A percentile compares a stretch with the other conserved stretches of the same genome.
These are phyloP conservation scores for Ophiocytium majus DNA, from an alignment of 352 stramenopile species.

Conservation along the genomic window DNA sequence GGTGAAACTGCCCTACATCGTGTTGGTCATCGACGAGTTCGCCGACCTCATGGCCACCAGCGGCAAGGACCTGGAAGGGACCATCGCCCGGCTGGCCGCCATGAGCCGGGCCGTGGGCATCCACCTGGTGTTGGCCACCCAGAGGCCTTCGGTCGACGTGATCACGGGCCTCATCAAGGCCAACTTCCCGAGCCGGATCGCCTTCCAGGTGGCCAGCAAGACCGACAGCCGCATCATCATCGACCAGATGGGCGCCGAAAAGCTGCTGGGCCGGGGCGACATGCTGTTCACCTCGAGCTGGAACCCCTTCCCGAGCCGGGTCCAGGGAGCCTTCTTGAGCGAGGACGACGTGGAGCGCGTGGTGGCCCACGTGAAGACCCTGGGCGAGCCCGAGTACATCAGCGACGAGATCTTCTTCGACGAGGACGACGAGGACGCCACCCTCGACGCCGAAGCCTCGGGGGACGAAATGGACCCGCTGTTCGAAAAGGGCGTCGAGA, in stretches of 20 bases:
- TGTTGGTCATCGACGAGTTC: constrained; percentile 11
- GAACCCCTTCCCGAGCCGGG: neutral
- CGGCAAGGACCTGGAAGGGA: neutral
- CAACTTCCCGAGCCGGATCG: neutral
- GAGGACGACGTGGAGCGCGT: neutral
- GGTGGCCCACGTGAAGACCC: no score
- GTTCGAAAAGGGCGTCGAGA: neutral
- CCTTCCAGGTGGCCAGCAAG: neutral
- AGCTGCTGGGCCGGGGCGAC: neutral
- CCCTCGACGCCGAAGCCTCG: neutral
- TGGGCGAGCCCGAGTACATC: no score
- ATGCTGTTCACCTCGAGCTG: neutral
- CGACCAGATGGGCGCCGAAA: neutral
- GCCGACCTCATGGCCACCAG: neutral
- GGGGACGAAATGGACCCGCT: neutral
- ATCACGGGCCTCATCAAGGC: constrained; percentile 5
- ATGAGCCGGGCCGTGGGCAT: neutral
- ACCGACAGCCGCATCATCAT: neutral
- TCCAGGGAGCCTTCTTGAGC: neutral
- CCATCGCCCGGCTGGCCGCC: neutral
- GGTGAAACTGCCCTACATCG: constrained; percentile 15
- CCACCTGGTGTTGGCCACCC: neutral
- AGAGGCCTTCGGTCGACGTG: neutral
- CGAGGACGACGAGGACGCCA: neutral
- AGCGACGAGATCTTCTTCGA: neutral